phyloP scores from a whole-genome alignment of 192 early-diverging fungal genomes.

The Backusella parvicylindrica region DNA sequence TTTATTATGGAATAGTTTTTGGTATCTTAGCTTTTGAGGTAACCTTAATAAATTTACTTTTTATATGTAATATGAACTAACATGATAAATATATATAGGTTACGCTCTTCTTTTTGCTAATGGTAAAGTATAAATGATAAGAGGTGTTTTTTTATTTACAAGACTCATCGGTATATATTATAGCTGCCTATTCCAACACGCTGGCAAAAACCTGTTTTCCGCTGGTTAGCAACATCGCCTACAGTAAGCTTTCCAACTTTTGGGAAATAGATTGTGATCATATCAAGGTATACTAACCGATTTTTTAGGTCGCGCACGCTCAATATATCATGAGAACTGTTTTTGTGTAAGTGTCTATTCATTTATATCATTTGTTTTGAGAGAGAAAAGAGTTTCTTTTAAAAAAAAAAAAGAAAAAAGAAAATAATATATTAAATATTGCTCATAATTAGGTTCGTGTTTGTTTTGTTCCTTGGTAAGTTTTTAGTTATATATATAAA shows the following conservation, averaged over 20 bases:
- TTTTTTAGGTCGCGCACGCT: slow-evolving; percentile 27
- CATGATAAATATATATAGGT: background rate
- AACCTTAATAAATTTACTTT: background rate
- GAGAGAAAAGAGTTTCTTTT: too few species aligned
- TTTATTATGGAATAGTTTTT: slow-evolving; percentile 47
- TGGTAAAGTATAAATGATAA: background rate
- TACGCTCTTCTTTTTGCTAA: slow-evolving; percentile 8
- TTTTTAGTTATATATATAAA: background rate
- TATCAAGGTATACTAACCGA: too few species aligned
- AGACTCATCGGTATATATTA: background rate
- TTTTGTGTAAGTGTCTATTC: slow-evolving; percentile 40
- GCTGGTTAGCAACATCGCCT: slow-evolving; percentile 39
- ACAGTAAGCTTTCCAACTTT: slow-evolving; percentile 39
- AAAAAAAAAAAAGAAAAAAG: too few species aligned
- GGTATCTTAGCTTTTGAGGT: slow-evolving; percentile 43
- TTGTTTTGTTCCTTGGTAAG: slow-evolving; percentile 53
- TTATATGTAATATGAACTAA: background rate
- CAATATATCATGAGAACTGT: slow-evolving; percentile 47
- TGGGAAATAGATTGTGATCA: too few species aligned
- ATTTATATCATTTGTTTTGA: too few species aligned
- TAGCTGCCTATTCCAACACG: slow-evolving; percentile 52
- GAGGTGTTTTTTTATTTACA: background rate
- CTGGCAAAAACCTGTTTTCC: slow-evolving; percentile 46
- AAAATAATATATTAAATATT: background rate
- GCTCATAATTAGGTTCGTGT: slow-evolving; percentile 54